These are phyloP conservation scores for Candida nemodendra DNA, from an alignment of 805 yeast species.

Conservation along the genomic window DNA sequence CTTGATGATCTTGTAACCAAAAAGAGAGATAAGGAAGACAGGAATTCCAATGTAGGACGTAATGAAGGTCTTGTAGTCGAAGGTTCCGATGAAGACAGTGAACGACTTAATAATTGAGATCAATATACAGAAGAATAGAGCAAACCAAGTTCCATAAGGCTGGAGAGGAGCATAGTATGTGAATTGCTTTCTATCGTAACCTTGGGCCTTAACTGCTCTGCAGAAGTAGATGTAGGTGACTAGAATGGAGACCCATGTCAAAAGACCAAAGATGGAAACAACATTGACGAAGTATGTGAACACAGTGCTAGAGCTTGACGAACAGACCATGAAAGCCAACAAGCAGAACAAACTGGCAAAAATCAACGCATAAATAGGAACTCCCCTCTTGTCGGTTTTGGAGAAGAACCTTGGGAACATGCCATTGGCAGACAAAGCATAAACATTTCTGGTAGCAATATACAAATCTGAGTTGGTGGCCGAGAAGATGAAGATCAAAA, in stretches of 20 bases:
- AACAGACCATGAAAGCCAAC: conserved; percentile 69
- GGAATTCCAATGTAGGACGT: conserved; percentile 80
- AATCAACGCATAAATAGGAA: conserved; percentile 59
- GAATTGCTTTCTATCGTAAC: conserved; percentile 52
- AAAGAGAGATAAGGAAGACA: conserved; percentile 50
- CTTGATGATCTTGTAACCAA: conserved; percentile 58
- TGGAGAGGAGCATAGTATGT: conserved; percentile 65
- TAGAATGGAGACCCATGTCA: conserved; percentile 73
- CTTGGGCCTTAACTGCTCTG: conserved; percentile 67
- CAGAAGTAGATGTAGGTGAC: conserved; percentile 65
- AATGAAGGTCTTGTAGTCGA: conserved; percentile 65
- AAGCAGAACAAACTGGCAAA: conserved; percentile 54
- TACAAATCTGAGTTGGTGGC: conserved; percentile 81
- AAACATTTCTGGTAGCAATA: conserved; percentile 72
- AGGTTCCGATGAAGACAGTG: conserved; percentile 59
- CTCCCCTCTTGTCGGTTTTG: conserved; percentile 65
- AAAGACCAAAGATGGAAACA: conserved; percentile 70
- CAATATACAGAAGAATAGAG: conserved; percentile 51
- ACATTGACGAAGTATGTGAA: conserved; percentile 73
- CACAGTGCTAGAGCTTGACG: conserved; percentile 52
- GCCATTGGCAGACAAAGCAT: conserved; percentile 69
- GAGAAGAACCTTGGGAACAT: conserved; percentile 71
- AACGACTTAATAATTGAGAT: conserved; percentile 67
- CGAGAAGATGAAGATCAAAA: conserved; percentile 72
- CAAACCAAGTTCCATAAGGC: conserved; percentile 64